Percentiles rank a stretch among this genome's conserved stretches.
These are phyloP conservation scores for Phaffia rhodozyma DNA, from an alignment of 1,284 basidiomycete species.

Conservation along the genomic window DNA sequence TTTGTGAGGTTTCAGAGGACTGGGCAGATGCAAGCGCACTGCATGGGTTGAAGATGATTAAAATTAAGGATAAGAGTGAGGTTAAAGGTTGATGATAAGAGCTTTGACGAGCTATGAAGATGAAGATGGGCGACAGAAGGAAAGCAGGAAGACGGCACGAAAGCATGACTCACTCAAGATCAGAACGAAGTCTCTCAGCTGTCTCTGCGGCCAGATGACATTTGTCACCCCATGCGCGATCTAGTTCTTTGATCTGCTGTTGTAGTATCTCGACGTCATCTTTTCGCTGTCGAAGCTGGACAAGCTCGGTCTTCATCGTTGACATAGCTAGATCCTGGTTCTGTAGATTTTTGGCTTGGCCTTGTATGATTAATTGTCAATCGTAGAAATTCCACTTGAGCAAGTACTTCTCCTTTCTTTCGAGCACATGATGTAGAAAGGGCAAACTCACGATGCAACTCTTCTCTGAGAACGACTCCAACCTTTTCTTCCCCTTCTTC, in stretches of 20 bases:
- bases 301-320: conserved; percentile 27
- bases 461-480: conserved; percentile 26
- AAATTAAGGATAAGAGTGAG: not conserved
- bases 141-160: not conserved
- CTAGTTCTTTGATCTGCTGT: conserved; percentile 24
- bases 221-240: conserved; percentile 27
- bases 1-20: not conserved
- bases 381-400: not conserved
- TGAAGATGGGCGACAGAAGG: not conserved
- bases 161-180: conserved; percentile 31
- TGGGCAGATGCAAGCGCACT: not conserved
- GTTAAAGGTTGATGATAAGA: not conserved
- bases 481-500: conserved; percentile 22
- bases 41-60: not conserved
- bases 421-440: not conserved
- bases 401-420: too few relatives aligned
- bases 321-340: conserved; percentile 22
- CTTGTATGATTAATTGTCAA: not conserved
- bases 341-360: conserved; percentile 18
- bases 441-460: conserved; percentile 28
- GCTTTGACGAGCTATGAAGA: too few relatives aligned
- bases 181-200: conserved; percentile 29
- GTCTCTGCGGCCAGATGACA: conserved; percentile 27
- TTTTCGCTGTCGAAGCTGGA: conserved; percentile 28
- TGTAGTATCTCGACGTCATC: conserved; percentile 29